These are phyloP conservation scores for Pythium brachiatum DNA, from an alignment of 352 stramenopile genomes.

Conservation along the genomic window DNA sequence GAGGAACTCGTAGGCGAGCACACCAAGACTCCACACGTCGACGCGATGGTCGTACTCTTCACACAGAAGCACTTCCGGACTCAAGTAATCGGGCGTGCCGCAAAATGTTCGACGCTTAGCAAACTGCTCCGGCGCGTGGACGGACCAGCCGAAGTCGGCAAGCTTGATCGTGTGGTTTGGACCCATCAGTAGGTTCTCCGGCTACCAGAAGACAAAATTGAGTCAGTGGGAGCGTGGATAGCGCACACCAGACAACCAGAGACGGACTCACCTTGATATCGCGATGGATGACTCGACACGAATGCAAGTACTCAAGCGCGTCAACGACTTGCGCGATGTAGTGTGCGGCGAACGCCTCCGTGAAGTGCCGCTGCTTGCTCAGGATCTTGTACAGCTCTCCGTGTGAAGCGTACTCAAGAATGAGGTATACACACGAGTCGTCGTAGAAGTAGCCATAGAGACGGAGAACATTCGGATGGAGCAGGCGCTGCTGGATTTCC, in stretches of 20 bases:
- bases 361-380: conserved; percentile 51
- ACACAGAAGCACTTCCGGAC: conserved; percentile 74
- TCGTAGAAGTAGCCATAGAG: conserved; percentile 88
- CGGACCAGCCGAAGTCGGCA: conserved; percentile 86
- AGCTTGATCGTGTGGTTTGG: conserved; percentile 79
- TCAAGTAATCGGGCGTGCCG: conserved; percentile 84
- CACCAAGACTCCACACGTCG: conserved; percentile 81
- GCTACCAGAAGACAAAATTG: conserved; percentile 28
- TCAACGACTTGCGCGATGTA: conserved; percentile 81
- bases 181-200: conserved; percentile 81
- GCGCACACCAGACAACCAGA: background rate
- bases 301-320: conserved; percentile 76
- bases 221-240: background rate
- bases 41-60: conserved; percentile 64
- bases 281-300: conserved; percentile 78
- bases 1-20: conserved; percentile 82
- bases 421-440: conserved; percentile 76
- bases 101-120: conserved; percentile 72
- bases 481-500: conserved; percentile 78
- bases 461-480: conserved; percentile 71
- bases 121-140: conserved; percentile 65
- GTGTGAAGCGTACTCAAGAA: conserved; percentile 79
- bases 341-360: conserved; percentile 45
- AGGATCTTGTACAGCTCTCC: conserved; percentile 84
- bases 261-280: conserved; percentile 73